These are phyloP conservation scores for Colletotrichum tamarilloi DNA, from an alignment of 2,329 filamentous ascomycete genomes.

Conservation along the genomic window DNA sequence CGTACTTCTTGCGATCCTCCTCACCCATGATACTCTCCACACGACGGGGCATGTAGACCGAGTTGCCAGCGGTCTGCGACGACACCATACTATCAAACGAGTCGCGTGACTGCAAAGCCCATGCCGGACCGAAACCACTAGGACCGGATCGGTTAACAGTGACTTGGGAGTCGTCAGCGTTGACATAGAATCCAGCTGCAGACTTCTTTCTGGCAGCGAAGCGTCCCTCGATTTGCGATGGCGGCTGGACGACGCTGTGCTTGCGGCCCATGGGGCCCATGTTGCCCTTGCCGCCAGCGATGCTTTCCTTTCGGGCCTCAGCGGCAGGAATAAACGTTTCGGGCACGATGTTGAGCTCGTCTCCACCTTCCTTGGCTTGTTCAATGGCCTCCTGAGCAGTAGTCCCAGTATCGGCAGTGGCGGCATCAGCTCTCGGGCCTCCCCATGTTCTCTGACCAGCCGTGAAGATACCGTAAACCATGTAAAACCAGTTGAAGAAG, in stretches of 20 bases:
- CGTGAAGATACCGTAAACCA: constrained; percentile 96
- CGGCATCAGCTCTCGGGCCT: constrained; percentile 90
- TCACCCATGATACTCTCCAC: constrained; percentile 83
- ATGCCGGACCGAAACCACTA: constrained; percentile 27
- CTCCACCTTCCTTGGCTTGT: constrained; percentile 79
- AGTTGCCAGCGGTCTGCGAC: constrained; percentile 65
- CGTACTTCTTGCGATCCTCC: constrained; percentile 80
- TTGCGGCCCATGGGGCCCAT: constrained; percentile 54
- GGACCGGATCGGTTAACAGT: constrained; percentile 22
- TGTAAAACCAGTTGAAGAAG: constrained; percentile 98
- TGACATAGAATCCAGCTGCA: constrained; percentile 75
- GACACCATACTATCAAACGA: constrained; percentile 77
- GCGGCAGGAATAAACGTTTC: constrained; percentile 80
- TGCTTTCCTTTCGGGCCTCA: constrained; percentile 58
- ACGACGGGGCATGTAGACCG: constrained; percentile 73
- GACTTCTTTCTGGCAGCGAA: constrained; percentile 79
- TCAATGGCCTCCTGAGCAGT: constrained; percentile 88
- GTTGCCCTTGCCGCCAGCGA: constrained; percentile 41
- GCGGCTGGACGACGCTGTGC: constrained; percentile 75
- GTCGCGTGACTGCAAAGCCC: constrained; percentile 58
- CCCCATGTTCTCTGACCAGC: constrained; percentile 96
- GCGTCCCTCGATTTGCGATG: constrained; percentile 79
- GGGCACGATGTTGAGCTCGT: constrained; percentile 90
- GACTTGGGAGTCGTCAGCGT: constrained; percentile 68
- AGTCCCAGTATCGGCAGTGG: constrained; percentile 78